Percentiles rank a stretch among this genome's conserved stretches.
phyloP scores from a whole-genome alignment of 805 yeast genomes.

The Candida endomychidarum region DNA sequence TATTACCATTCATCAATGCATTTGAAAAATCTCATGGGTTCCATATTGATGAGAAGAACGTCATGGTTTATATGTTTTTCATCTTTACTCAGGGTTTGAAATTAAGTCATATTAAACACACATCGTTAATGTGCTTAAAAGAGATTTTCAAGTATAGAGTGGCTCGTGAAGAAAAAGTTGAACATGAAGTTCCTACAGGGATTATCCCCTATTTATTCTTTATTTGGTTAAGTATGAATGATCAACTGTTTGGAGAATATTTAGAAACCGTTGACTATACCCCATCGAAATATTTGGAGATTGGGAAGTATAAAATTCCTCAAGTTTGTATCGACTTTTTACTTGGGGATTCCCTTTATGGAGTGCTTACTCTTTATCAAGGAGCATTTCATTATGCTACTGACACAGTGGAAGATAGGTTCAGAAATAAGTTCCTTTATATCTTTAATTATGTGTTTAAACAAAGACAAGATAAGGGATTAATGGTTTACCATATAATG shows the following conservation, averaged over 20 bases:
- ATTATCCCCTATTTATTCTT: slow-evolving; percentile 29
- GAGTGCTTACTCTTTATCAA: slow-evolving; percentile 26
- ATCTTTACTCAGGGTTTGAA: slow-evolving; percentile 57
- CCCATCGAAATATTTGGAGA: slow-evolving; percentile 15
- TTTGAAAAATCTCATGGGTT: slow-evolving; percentile 45
- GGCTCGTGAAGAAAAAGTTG: slow-evolving; percentile 23
- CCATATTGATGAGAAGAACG: slow-evolving; percentile 42
- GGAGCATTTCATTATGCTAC: slow-evolving; percentile 31
- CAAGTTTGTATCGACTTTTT: slow-evolving; percentile 27
- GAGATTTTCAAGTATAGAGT: slow-evolving; percentile 45
- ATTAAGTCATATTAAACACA: slow-evolving; percentile 53
- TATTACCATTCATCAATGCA: slow-evolving; percentile 41
- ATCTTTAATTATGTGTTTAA: slow-evolving; percentile 28
- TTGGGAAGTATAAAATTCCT: slow-evolving; percentile 27
- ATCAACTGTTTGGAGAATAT: slow-evolving; percentile 24
- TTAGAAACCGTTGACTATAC: slow-evolving; percentile 23
- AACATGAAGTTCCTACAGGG: slow-evolving; percentile 13
- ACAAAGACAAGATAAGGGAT: slow-evolving; percentile 20
- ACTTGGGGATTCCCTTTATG: slow-evolving; percentile 16
- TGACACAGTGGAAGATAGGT: slow-evolving; percentile 28
- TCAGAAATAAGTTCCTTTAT: slow-evolving; percentile 29
- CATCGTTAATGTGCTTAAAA: slow-evolving; percentile 47
- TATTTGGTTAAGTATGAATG: slow-evolving; percentile 29
- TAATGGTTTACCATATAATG: slow-evolving; percentile 32
- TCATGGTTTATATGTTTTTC: slow-evolving; percentile 51